phyloP scores from a whole-genome alignment of 2,329 filamentous ascomycete species.

The Ceratocystiopsis sp. region DNA sequence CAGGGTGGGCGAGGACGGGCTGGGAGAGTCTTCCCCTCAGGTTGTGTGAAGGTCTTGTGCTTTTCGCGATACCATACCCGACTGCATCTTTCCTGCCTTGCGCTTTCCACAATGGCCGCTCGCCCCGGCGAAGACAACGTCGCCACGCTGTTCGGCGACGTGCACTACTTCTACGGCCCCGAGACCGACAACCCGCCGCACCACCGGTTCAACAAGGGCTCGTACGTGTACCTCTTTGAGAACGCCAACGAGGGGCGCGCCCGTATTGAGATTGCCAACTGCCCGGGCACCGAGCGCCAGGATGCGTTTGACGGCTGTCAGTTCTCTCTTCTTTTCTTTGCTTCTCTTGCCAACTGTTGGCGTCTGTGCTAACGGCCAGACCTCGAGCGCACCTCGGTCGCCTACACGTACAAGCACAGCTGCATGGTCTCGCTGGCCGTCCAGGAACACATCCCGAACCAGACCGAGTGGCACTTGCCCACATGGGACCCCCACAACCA shows the following conservation, averaged over 20 bases:
- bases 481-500: constrained; percentile 56
- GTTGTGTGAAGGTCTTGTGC: no score
- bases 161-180: constrained; percentile 65
- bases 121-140: constrained; percentile 29
- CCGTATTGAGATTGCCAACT: constrained; percentile 60
- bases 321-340: constrained; percentile 13
- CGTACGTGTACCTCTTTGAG: constrained; percentile 67
- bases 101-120: constrained; percentile 21
- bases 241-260: constrained; percentile 49
- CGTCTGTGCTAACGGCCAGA: constrained; percentile 23
- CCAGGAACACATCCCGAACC: constrained; percentile 28
- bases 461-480: constrained; percentile 58
- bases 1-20: no score
- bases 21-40: no score
- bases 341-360: no score
- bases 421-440: constrained; percentile 52
- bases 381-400: constrained; percentile 45
- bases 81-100: no score
- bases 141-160: constrained; percentile 46
- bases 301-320: constrained; percentile 65
- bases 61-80: no score
- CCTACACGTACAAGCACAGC: constrained; percentile 59
- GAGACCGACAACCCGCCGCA: constrained; percentile 51
- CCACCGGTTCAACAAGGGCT: constrained; percentile 64
- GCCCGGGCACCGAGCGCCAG: constrained; percentile 56